Base-by-base conservation (phyloP, 768 basidiomycete species). In the Kwoniella shandongensis region DNA sequence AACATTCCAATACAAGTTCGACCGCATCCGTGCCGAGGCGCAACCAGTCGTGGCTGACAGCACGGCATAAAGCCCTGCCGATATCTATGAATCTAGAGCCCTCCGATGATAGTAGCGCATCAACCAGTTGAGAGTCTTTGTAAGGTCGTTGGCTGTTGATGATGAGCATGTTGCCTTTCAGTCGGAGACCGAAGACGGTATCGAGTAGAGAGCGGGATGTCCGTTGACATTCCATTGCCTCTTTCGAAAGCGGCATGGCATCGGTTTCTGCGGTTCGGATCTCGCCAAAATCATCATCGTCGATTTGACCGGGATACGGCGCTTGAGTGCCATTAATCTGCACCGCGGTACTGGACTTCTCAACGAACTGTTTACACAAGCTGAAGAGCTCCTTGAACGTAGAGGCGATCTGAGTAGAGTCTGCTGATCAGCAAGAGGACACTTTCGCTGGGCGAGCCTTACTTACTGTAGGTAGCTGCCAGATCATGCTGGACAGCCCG, bases 381-480 rank as follows among this genome's bases (percentile, higher is more conserved):
- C 41, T 35, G 36, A 59, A 56, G 10, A 59, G 26, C 11, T 41
- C 45, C n/a, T 53, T 53, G 41, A 63, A 46, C 6, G 57, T 47
- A 8, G 51, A 56, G 1, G 51, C 29, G 7, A 63, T 47, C 61
- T 62, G 25, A 36, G 20, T 10, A 40, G 2, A 15, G 22, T 61
- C 40, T 42, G 38, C 38, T 29, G 54, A 4, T 11, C 17, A 5
- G 26, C 11, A 11, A 44, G 13, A 15, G 38, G 1, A 2, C 0
- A 6, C 17, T 13, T 50, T 35, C 2, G 17, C 5, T 23, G 20
- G 13, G 12, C 18, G 23, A n/a, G 15, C 6, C 29, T 52, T 18
- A 79, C 83, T 68, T 63, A 91, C 90, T 64, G 89, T 88, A 41
- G 79, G 66, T 57, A 82, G 83, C 57, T 83, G 83, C 84, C 89